Conservation (phyloP, 1,284 basidiomycete species). For the Prillingera fragicola region DNA sequence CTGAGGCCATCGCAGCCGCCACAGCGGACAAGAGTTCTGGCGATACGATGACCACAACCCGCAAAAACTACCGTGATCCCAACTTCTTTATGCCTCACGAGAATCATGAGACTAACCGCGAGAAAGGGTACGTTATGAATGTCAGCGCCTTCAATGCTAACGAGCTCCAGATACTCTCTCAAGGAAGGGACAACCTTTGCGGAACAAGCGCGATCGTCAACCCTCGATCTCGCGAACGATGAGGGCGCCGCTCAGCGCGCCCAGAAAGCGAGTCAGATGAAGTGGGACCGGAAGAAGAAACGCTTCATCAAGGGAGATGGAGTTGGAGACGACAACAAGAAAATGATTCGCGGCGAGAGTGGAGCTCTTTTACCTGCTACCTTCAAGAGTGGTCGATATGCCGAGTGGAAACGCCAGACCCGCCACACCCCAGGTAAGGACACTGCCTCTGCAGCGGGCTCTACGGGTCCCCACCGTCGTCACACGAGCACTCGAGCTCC, state of each 20-base stretch:
- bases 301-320: conserved; percentile 84
- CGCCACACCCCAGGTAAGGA: neutral
- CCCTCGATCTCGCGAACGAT: conserved; percentile 81
- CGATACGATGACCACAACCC: conserved; percentile 12
- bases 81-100: conserved; percentile 89
- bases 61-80: conserved; percentile 61
- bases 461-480: no score
- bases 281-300: conserved; percentile 96
- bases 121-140: conserved; percentile 67
- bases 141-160: neutral
- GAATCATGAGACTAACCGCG: conserved; percentile 75
- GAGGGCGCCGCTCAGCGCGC: conserved; percentile 62
- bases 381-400: conserved; percentile 87
- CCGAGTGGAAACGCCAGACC: conserved; percentile 70
- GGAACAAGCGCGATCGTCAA: conserved; percentile 71
- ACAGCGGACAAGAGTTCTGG: conserved; percentile 7
- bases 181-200: conserved; percentile 75
- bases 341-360: conserved; percentile 88
- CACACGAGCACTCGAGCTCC: no score
- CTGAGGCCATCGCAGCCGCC: neutral
- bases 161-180: conserved; percentile 62
- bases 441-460: no score
- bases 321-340: conserved; percentile 84
- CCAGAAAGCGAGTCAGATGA: conserved; percentile 61
- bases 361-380: conserved; percentile 87